A percentile compares a stretch with the other conserved stretches of the same genome.
phyloP scores from a whole-genome alignment of 495 filamentous ascomycete genomes.

The Cercophora sp. region DNA sequence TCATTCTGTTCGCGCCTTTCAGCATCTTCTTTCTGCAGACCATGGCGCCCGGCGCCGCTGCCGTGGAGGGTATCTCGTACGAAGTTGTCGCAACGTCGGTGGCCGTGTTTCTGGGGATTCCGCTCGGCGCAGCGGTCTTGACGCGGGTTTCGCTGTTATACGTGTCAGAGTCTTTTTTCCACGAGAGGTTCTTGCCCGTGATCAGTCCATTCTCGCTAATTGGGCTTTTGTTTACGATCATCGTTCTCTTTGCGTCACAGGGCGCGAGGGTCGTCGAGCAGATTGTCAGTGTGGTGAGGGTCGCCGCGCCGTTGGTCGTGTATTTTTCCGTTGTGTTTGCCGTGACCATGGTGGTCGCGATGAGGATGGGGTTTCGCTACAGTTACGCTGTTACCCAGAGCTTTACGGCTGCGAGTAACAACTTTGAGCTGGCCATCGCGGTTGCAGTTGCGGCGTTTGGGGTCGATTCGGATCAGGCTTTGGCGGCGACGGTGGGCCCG shows the following conservation, averaged over 20 bases:
- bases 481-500: constrained; percentile 84
- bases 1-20: constrained; percentile 79
- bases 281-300: constrained; percentile 77
- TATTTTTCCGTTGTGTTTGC: constrained; percentile 78
- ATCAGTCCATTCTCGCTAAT: constrained; percentile 72
- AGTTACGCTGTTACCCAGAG: constrained; percentile 71
- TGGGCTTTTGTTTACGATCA: constrained; percentile 79
- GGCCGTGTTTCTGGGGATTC: constrained; percentile 81
- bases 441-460: constrained; percentile 86
- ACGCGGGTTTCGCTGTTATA: constrained; percentile 63
- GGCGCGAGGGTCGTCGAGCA: constrained; percentile 76
- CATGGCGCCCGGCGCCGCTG: constrained; percentile 45
- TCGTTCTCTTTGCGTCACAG: constrained; percentile 81
- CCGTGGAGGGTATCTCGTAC: constrained; percentile 55
- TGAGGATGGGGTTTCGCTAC: constrained; percentile 68
- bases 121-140: constrained; percentile 71
- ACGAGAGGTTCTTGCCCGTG: constrained; percentile 64
- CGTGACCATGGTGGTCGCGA: constrained; percentile 55
- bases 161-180: constrained; percentile 58
- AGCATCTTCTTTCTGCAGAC: constrained; percentile 73
- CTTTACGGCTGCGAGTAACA: constrained; percentile 93
- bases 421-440: constrained; percentile 91
- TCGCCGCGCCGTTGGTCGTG: constrained; percentile 73
- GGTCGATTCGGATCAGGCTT: constrained; percentile 72
- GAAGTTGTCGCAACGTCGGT: constrained; percentile 71